Evolutionary conservation across 768 basidiomycete genomes (phyloP).

Genomic region (Hirschioporus abietinus): DNA sequence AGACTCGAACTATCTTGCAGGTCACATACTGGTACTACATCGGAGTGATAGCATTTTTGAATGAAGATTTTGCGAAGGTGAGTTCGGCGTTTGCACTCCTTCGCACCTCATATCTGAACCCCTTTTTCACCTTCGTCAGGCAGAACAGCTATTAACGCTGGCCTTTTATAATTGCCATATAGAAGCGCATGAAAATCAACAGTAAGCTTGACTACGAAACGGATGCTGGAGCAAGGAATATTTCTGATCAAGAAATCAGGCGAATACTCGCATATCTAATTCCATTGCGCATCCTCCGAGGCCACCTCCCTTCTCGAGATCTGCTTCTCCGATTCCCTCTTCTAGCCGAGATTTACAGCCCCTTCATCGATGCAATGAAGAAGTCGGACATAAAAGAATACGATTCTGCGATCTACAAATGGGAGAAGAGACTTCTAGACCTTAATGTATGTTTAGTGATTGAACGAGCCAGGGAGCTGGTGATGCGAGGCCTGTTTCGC

Average conservation of each 20-base stretch:
- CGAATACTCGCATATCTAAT: conserved; percentile 89
- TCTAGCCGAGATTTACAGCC: conserved; percentile 65
- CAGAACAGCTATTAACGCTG: conserved; percentile 80
- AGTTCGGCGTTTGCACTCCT: conserved; percentile 7
- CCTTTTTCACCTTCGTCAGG: conserved; percentile 36
- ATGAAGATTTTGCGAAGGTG: conserved; percentile 86
- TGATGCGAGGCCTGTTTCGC: conserved; percentile 77
- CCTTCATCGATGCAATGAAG: conserved; percentile 78
- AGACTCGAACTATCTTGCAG: conserved; percentile 34
- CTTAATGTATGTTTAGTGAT: conserved; percentile 83
- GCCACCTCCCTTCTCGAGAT: conserved; percentile 72
- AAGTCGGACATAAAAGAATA: conserved; percentile 74
- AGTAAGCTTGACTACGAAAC: conserved; percentile 44
- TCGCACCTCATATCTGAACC: neutral
- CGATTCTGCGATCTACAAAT: conserved; percentile 67
- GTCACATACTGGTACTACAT: conserved; percentile 94
- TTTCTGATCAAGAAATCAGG: conserved; percentile 33
- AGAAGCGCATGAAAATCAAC: conserved; percentile 67
- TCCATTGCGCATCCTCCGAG: conserved; percentile 82
- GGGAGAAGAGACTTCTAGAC: conserved; percentile 73
- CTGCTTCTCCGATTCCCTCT: conserved; percentile 71
- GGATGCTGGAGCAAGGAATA: neutral
- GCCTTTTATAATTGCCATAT: conserved; percentile 83
- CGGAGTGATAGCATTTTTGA: conserved; percentile 90
- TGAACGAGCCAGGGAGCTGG: conserved; percentile 85